Percentiles rank a stretch among this genome's conserved stretches.
These are phyloP conservation scores for Fusarium agapanthi DNA, from an alignment of 2,329 filamentous ascomycete genomes.

Conservation along the genomic window DNA sequence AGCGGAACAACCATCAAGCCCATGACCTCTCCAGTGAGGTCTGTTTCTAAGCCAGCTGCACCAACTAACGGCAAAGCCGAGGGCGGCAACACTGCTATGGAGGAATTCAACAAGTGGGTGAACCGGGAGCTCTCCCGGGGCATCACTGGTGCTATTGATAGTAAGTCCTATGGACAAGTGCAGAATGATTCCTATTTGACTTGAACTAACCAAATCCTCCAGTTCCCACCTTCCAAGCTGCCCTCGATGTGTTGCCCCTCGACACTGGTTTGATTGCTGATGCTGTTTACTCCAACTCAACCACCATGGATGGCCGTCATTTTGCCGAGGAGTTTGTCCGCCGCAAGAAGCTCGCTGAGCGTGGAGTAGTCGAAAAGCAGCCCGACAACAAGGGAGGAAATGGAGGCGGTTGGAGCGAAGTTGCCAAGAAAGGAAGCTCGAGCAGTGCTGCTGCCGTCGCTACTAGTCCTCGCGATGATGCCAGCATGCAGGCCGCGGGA, in stretches of 20 bases:
- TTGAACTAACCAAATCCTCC: constrained; percentile 45
- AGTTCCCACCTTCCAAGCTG: constrained; percentile 85
- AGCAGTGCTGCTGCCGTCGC: constrained; percentile 37
- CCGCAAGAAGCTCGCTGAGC: constrained; percentile 91
- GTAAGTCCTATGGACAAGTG: constrained; percentile 51
- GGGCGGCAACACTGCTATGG: constrained; percentile 67
- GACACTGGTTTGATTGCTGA: constrained; percentile 88
- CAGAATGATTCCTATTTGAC: background rate
- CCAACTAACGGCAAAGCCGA: constrained; percentile 53
- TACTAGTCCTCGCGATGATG: constrained; percentile 54
- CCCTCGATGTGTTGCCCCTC: constrained; percentile 77
- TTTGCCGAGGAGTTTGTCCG: constrained; percentile 96
- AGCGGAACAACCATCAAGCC: constrained; percentile 56
- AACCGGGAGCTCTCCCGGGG: constrained; percentile 81
- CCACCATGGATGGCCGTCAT: constrained; percentile 89
- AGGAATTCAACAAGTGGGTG: constrained; percentile 96
- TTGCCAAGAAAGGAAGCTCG: constrained; percentile 86
- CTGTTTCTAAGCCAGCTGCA: constrained; percentile 59
- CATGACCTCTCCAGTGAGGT: constrained; percentile 58
- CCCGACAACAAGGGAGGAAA: constrained; percentile 58
- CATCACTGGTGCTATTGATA: constrained; percentile 62
- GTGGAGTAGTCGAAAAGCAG: constrained; percentile 84
- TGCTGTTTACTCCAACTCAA: constrained; percentile 85
- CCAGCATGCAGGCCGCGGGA: constrained; percentile 60
- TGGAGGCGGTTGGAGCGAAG: constrained; percentile 89